Conservation (phyloP, 495 filamentous ascomycete genomes). For the Podospora australis region DNA sequence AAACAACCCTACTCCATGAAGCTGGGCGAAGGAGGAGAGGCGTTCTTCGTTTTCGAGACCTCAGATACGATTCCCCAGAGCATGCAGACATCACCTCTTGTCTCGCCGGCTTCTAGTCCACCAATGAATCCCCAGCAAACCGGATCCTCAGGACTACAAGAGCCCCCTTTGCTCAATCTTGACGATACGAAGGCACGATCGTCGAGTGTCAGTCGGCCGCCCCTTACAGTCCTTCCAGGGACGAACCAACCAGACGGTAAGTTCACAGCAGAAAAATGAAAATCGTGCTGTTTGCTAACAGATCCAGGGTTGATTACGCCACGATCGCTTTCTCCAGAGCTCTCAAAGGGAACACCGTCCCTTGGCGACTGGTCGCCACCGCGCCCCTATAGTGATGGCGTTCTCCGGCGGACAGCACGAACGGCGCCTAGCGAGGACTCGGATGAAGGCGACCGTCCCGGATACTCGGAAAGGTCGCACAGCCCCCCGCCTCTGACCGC, state of each 20-base stretch:
- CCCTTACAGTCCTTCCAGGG: constrained; percentile 26
- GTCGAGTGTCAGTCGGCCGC: constrained; percentile 29
- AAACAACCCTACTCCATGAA: constrained; percentile 98
- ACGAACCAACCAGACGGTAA: constrained; percentile 23
- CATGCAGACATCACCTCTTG: constrained; percentile 87
- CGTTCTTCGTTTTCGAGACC: constrained; percentile 98
- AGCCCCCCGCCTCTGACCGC: constrained; percentile 74
- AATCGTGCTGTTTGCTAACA: constrained; percentile 7
- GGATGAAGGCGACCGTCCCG: constrained; percentile 30
- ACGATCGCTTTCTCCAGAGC: constrained; percentile 55
- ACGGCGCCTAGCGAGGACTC: constrained; percentile 40
- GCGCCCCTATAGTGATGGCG: constrained; percentile 40
- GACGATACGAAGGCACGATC: constrained; percentile 35
- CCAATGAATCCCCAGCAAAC: constrained; percentile 53
- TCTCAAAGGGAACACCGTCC: constrained; percentile 37
- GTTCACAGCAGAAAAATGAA: not conserved
- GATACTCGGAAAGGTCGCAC: constrained; percentile 48
- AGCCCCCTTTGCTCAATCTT: constrained; percentile 80
- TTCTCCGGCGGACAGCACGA: constrained; percentile 30
- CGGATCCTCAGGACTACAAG: constrained; percentile 52
- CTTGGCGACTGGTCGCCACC: constrained; percentile 39
- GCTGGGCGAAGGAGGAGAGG: constrained; percentile 92
- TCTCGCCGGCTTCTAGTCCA: constrained; percentile 80
- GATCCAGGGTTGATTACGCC: constrained; percentile 54
- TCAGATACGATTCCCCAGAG: constrained; percentile 79